Percentiles rank a stretch among this genome's conserved stretches.
Conservation (phyloP, 768 basidiomycete species). For the Lactifluus subvellereus region DNA sequence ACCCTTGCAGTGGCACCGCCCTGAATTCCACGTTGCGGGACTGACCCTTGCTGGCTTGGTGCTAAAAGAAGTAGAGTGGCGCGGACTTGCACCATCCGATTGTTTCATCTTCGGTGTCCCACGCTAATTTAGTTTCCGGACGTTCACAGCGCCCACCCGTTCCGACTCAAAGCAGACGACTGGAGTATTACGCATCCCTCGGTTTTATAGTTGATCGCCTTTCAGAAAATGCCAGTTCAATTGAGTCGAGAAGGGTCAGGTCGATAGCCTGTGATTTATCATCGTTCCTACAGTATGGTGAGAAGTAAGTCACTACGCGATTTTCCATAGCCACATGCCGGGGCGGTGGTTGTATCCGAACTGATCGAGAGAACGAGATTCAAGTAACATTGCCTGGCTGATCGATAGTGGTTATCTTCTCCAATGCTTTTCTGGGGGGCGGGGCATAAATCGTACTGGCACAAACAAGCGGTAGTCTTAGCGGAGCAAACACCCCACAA, state of each 20-base stretch:
- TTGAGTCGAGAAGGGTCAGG: background rate
- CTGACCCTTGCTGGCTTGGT: background rate
- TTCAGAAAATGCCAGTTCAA: background rate
- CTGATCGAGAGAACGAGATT: background rate
- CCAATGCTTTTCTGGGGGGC: background rate
- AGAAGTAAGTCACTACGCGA: background rate
- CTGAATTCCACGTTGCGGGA: slow-evolving; percentile 2
- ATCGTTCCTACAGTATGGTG: background rate
- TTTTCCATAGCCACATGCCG: background rate
- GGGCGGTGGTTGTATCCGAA: background rate
- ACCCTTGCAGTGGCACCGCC: background rate
- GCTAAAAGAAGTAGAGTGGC: background rate
- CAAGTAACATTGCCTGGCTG: background rate
- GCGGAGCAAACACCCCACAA: background rate
- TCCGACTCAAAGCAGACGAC: background rate
- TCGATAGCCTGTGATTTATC: background rate
- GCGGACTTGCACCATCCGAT: background rate
- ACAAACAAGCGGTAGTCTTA: background rate
- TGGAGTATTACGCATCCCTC: background rate
- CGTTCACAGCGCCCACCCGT: background rate
- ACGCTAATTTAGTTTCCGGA: background rate
- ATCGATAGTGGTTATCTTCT: background rate
- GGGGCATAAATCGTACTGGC: background rate
- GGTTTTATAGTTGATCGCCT: background rate
- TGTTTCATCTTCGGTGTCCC: slow-evolving; percentile 5